Conservation (phyloP, 495 filamentous ascomycete genomes). For the Penicillium robsamsonii region DNA sequence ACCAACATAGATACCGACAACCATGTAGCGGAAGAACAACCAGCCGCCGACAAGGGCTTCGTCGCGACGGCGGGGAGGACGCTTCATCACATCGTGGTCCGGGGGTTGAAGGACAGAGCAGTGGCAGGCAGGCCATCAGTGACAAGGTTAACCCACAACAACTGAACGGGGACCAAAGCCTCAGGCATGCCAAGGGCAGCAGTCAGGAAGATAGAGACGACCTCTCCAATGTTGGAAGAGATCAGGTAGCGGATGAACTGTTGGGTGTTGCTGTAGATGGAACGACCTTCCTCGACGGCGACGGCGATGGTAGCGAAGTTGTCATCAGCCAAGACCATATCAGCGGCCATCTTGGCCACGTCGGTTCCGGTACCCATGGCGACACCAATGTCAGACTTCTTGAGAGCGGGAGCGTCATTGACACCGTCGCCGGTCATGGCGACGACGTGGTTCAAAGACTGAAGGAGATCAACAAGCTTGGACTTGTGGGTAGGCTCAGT, state of each 20-base stretch:
- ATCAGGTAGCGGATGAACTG: conserved; percentile 99
- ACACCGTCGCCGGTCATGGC: conserved; percentile 99
- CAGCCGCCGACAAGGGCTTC: conserved; percentile 89
- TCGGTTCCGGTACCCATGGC: conserved; percentile 99
- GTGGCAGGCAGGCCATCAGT: conserved; percentile 97
- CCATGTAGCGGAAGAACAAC: conserved; percentile 97
- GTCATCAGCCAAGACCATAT: conserved; percentile 98
- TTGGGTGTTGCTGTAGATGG: conserved; percentile 99
- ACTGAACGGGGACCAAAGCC: conserved; percentile 93
- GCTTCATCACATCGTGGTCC: conserved; percentile 95
- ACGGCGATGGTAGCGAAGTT: conserved; percentile 98
- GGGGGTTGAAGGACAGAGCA: conserved; percentile 97
- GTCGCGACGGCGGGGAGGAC: conserved; percentile 85
- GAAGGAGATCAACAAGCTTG: conserved; percentile 91
- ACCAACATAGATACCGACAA: conserved; percentile 94
- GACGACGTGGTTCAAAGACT: conserved; percentile 89
- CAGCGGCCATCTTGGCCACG: conserved; percentile 92
- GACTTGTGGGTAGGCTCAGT: conserved; percentile 96
- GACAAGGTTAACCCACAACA: conserved; percentile 98
- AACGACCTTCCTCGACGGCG: conserved; percentile 94
- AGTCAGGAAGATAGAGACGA: conserved; percentile 98
- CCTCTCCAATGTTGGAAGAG: conserved; percentile 98
- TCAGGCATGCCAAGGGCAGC: conserved; percentile 97
- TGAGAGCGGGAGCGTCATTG: conserved; percentile 96
- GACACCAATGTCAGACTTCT: conserved; percentile 98